Evolutionary conservation across 2,329 filamentous ascomycete genomes (phyloP).

Genomic region (Xenosphaeropsis pyriputrescens): DNA sequence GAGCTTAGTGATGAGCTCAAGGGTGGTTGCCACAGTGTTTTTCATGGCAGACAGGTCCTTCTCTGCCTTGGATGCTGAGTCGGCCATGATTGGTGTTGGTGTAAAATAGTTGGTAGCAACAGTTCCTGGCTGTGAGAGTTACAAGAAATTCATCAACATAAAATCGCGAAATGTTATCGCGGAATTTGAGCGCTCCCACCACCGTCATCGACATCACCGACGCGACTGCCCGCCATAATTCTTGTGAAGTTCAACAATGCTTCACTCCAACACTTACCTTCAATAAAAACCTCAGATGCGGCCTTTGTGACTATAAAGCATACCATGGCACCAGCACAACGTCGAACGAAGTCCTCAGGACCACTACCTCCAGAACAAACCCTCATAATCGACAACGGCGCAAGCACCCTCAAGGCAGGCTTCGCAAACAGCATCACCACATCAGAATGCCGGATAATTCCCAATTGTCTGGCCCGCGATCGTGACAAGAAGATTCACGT

Average conservation of each 20-base stretch:
- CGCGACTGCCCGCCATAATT: background rate
- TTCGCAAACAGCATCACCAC: slow-evolving; percentile 29
- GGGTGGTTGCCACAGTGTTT: slow-evolving; percentile 10
- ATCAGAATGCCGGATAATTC: slow-evolving; percentile 54
- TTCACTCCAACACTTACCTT: too few relatives aligned
- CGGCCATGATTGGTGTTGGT: background rate
- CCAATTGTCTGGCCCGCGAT: slow-evolving; percentile 79
- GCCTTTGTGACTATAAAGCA: too few relatives aligned
- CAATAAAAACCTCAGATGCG: too few relatives aligned
- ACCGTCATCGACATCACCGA: background rate
- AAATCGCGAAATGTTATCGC: background rate
- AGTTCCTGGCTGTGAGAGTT: too few relatives aligned
- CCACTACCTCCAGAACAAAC: slow-evolving; percentile 46
- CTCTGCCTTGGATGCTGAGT: background rate
- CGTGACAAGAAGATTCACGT: slow-evolving; percentile 69
- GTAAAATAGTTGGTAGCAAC: background rate
- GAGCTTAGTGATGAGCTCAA: slow-evolving; percentile 11
- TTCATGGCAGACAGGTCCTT: slow-evolving; percentile 10
- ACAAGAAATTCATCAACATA: background rate
- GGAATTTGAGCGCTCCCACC: background rate
- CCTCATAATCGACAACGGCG: slow-evolving; percentile 87
- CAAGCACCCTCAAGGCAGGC: slow-evolving; percentile 81
- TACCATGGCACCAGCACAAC: slow-evolving; percentile 2
- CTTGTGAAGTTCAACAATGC: too few relatives aligned
- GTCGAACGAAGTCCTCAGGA: slow-evolving; percentile 35